These are phyloP conservation scores for Cladosporium sp. DNA, from an alignment of 2,329 filamentous ascomycete species.

Conservation along the genomic window DNA sequence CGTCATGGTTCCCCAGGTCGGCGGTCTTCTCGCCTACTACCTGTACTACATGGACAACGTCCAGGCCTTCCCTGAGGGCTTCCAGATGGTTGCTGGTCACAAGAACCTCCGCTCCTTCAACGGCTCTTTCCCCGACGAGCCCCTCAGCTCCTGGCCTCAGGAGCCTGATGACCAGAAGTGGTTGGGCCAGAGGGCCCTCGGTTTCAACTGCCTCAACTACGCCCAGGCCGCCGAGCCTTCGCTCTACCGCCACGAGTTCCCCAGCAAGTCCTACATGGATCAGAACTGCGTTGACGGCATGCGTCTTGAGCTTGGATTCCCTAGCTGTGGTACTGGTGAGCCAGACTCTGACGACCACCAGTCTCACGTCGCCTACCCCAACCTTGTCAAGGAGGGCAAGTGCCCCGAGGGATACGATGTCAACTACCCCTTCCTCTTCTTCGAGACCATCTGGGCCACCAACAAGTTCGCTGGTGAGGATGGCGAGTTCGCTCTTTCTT, in stretches of 20 bases:
- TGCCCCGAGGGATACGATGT: slow-evolving; percentile 68
- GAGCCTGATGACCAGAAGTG: slow-evolving; percentile 65
- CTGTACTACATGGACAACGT: slow-evolving; percentile 65
- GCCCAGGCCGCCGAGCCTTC: slow-evolving; percentile 60
- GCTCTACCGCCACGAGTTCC: slow-evolving; percentile 75
- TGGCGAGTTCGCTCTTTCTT: slow-evolving; percentile 71
- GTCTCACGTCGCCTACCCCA: slow-evolving; percentile 72
- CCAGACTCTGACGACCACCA: slow-evolving; percentile 51
- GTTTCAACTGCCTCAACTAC: slow-evolving; percentile 96
- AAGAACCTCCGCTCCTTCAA: slow-evolving; percentile 65
- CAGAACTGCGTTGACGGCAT: slow-evolving; percentile 76
- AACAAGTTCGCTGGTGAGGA: slow-evolving; percentile 56
- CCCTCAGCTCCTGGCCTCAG: slow-evolving; percentile 66
- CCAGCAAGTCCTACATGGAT: slow-evolving; percentile 75
- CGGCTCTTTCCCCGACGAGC: slow-evolving; percentile 61
- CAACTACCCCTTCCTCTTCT: slow-evolving; percentile 72
- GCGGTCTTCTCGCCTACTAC: slow-evolving; percentile 91
- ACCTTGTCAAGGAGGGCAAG: slow-evolving; percentile 67
- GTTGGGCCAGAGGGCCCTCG: slow-evolving; percentile 74
- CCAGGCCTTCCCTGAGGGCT: slow-evolving; percentile 69
- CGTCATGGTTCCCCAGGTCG: slow-evolving; percentile 67
- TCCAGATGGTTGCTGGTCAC: slow-evolving; percentile 79
- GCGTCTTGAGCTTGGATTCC: slow-evolving; percentile 81
- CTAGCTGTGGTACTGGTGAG: slow-evolving; percentile 81
- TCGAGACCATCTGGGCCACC: slow-evolving; percentile 80